A percentile compares a stretch with the other conserved stretches of the same genome.
These are phyloP conservation scores for Talaromyces albobiverticillius DNA, from an alignment of 2,329 filamentous ascomycete species.

Conservation along the genomic window DNA sequence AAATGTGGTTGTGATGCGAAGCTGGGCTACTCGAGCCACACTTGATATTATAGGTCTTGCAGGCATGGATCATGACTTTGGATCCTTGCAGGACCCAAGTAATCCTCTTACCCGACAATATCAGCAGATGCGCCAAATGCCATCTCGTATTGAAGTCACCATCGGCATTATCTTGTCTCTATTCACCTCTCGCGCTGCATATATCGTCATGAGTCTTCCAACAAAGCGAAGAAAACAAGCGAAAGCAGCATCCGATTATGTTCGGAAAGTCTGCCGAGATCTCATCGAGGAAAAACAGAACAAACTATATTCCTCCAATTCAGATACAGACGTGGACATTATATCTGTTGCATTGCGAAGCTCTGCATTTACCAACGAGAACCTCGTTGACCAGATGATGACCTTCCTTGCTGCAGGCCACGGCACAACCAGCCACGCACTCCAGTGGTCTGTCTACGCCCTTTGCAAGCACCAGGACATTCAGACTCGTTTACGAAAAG, in stretches of 20 bases:
- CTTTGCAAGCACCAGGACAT: slow-evolving; percentile 64
- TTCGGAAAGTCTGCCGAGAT: slow-evolving; percentile 64
- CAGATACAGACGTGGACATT: slow-evolving; percentile 60
- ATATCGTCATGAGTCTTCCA: slow-evolving; percentile 64
- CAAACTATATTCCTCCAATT: slow-evolving; percentile 36
- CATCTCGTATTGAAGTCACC: neutral
- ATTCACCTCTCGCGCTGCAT: slow-evolving; percentile 48
- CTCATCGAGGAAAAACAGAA: slow-evolving; percentile 70
- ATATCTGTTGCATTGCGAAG: slow-evolving; percentile 75
- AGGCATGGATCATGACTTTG: slow-evolving; percentile 69
- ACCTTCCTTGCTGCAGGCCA: slow-evolving; percentile 82
- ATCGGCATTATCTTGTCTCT: slow-evolving; percentile 18
- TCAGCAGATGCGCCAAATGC: slow-evolving; percentile 19
- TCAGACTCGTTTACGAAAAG: slow-evolving; percentile 66
- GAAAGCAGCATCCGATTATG: slow-evolving; percentile 52
- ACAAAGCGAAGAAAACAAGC: slow-evolving; percentile 68
- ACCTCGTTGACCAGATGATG: slow-evolving; percentile 86
- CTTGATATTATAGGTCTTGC: slow-evolving; percentile 74
- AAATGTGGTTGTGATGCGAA: slow-evolving; percentile 51
- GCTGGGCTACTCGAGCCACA: slow-evolving; percentile 66
- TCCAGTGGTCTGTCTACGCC: slow-evolving; percentile 73
- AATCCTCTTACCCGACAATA: slow-evolving; percentile 53
- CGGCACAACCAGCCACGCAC: slow-evolving; percentile 71
- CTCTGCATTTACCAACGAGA: slow-evolving; percentile 71
- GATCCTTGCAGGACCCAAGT: slow-evolving; percentile 59